Evolutionary conservation across 2,329 filamentous ascomycete genomes (phyloP).

Genomic region (Paecilomyces sp.): DNA sequence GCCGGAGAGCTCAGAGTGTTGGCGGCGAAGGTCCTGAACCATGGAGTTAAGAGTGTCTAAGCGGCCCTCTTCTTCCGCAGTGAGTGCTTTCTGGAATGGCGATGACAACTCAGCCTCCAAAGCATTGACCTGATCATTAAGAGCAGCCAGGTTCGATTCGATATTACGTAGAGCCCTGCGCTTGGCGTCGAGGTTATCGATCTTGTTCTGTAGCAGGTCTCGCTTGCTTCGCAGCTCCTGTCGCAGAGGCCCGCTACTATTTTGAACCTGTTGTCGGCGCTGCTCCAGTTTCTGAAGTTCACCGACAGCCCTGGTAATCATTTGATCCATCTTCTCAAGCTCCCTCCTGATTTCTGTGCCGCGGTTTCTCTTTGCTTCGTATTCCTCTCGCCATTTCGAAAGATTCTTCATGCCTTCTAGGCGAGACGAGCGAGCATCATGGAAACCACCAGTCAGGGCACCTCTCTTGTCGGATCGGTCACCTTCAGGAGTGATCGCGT

Average conservation of each 20-base stretch:
- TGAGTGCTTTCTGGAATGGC: constrained; percentile 87
- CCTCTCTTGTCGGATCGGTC: constrained; percentile 93
- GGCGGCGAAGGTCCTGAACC: constrained; percentile 66
- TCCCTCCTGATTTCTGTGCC: constrained; percentile 60
- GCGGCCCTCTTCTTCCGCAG: constrained; percentile 71
- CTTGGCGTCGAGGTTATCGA: constrained; percentile 66
- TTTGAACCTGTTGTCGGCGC: constrained; percentile 67
- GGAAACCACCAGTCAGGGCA: constrained; percentile 89
- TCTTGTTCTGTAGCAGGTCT: constrained; percentile 65
- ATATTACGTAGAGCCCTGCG: constrained; percentile 58
- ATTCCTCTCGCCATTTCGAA: constrained; percentile 66
- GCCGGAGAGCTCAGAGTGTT: constrained; percentile 68
- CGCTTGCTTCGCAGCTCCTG: constrained; percentile 70
- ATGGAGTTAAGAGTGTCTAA: constrained; percentile 63
- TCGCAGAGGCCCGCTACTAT: constrained; percentile 72
- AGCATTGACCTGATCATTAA: constrained; percentile 66
- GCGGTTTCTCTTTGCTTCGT: constrained; percentile 59
- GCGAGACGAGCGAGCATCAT: constrained; percentile 78
- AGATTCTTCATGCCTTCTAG: constrained; percentile 76
- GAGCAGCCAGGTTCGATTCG: constrained; percentile 65
- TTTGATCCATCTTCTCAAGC: constrained; percentile 74
- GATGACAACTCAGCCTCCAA: constrained; percentile 75
- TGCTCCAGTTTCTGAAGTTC: constrained; percentile 79
- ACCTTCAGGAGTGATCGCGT: constrained; percentile 89
- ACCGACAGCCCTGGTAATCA: constrained; percentile 79